Base-by-base conservation (phyloP, 345 rosid genomes). In the Psidium friedrichsthalianum region DNA sequence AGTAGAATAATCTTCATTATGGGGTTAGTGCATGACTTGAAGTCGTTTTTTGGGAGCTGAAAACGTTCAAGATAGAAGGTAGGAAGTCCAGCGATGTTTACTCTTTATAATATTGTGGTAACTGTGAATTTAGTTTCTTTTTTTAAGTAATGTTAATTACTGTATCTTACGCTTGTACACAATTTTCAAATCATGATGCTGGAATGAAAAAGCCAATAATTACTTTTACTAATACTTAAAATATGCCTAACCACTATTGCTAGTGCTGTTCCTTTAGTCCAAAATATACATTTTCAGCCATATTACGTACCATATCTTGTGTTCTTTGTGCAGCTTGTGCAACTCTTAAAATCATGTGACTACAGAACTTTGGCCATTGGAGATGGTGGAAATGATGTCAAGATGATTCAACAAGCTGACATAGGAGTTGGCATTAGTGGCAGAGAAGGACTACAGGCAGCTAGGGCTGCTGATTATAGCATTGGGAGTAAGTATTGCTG, bases 401-500 rank as follows among this genome's bases (percentile, higher is more conserved):
- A 98, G 90, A 97, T 97, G 99, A 97, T 97, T 87, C 99, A 97
- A 84, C 96, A 97, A 91, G 98, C 99, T 85, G 99, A 96, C 87
- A 95, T 97, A 47, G 99, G 99, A 54, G 97, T 97, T 83, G 98
- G 99, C 86, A 97, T 97, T 85, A 97, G 99, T 82, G 99, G 99
- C 87, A 95, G 99, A 92, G 99, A 97, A 92, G 99, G 99, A 47
- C 90, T 96, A 85, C 99, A 96, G 92, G 99, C 99, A 87, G 98
- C 99, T 52, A 94, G 98, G 88, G 99, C 99, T 64, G 99, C 99
- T 69, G 99, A 97, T 90, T 96, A 97, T 88, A 96, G 99, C 87
- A 96, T 96, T 87, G 99, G 99, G 87, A 94, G 99, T 97, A 94
- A 94, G 94, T 32, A 22, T 69, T 69, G 44, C 47, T 18, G 44